These are phyloP conservation scores for Punica granatum DNA, from an alignment of 345 rosid genomes.

Conservation along the genomic window DNA sequence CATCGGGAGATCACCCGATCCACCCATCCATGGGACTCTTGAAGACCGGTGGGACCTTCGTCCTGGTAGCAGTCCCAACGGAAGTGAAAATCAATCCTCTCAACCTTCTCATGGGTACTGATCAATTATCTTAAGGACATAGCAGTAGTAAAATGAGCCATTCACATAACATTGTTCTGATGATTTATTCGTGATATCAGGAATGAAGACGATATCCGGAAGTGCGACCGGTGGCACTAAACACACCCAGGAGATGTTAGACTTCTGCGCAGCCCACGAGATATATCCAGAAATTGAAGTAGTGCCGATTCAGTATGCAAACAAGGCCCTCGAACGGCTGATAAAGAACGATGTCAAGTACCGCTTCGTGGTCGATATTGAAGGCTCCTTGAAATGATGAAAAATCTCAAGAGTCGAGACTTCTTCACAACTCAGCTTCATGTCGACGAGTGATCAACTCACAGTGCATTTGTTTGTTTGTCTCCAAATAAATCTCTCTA, in stretches of 20 bases:
- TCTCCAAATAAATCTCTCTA: too few relatives aligned
- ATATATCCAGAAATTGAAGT: constrained; percentile 66
- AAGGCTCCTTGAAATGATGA: constrained; percentile 42
- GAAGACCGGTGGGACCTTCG: constrained; percentile 57
- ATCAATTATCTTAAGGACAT: too few relatives aligned
- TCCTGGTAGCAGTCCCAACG: constrained; percentile 64
- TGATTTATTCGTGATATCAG: constrained; percentile 27
- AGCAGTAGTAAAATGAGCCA: too few relatives aligned
- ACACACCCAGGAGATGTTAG: constrained; percentile 67
- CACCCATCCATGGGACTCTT: constrained; percentile 72
- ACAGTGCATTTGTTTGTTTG: background rate
- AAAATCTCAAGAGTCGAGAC: too few relatives aligned
- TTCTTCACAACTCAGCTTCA: too few relatives aligned
- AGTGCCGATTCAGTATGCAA: constrained; percentile 54
- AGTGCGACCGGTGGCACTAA: constrained; percentile 66
- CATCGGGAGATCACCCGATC: constrained; percentile 81
- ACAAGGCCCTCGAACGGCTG: constrained; percentile 79
- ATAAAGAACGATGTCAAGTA: constrained; percentile 67
- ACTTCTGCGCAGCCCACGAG: constrained; percentile 63
- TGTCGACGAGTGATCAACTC: too few relatives aligned
- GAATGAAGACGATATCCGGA: constrained; percentile 54
- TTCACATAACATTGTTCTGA: too few relatives aligned
- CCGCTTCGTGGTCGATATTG: constrained; percentile 75
- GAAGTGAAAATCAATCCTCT: constrained; percentile 73
- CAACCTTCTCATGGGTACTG: constrained; percentile 41